Base-by-base conservation (phyloP, 768 basidiomycete species). In the Lactifluus piperatus region DNA sequence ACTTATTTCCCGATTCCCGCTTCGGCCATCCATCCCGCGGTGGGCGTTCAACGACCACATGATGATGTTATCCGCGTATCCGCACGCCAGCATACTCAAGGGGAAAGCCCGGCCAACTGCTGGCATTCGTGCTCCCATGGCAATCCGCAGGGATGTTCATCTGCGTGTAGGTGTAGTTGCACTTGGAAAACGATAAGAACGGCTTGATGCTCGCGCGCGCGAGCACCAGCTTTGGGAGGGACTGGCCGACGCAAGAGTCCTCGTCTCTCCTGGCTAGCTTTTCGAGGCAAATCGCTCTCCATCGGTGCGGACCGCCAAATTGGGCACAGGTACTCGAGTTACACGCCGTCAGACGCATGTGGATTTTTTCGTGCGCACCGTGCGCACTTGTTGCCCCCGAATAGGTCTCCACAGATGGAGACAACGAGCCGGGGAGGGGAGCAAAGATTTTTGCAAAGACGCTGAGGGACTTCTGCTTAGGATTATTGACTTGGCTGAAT, bases 131-230 rank as follows among this genome's bases (percentile, higher is more conserved):
- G 2, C 85, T 88, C 13, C 89, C 90, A 0, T n/a, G n/a, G n/a
- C n/a, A n/a, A n/a, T 79, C 79, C 1, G 78, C 85, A n/a, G 91
- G 91, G 8, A 94, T 92, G 91, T 92, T 90, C 71, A 62, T 85
- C 32, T 87, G 84, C n/a, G n/a, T n/a, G n/a, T n/a, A n/a, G 84
- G 83, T 83, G 67, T 77, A 77, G 64, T 67, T 91, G 27, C 78
- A 89, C 71, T 76, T 91, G n/a, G n/a, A n/a, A 55, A 57, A 65
- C 18, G 64, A 71, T 20, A 43, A 75, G 56, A 47, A 55, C 20
- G 51, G 37, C 39, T 43, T 50, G 72, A 73, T 41, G 68, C 73
- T 58, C 72, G 79, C 73, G 1, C n/a, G n/a, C 70, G 81, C 27
- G 84, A 87, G 69, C 73, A 73, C 61, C 76, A 82, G 58, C 76